These are phyloP conservation scores for Trametes maxima DNA, from an alignment of 768 basidiomycete genomes.

Conservation along the genomic window DNA sequence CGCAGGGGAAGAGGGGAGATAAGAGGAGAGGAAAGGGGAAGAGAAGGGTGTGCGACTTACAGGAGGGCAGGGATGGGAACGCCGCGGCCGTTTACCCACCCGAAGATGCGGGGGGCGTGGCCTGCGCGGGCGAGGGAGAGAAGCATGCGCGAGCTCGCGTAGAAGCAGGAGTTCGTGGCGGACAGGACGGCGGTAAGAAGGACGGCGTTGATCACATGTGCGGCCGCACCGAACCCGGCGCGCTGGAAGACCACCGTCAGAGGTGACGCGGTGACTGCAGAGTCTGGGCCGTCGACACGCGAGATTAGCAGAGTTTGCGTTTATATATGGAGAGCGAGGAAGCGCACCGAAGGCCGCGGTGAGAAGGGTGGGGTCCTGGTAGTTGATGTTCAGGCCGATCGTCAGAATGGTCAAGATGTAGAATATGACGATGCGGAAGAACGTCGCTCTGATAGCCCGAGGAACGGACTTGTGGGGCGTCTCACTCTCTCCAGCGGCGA, in stretches of 20 bases:
- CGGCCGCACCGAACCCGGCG: conserved; percentile 63
- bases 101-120: conserved; percentile 66
- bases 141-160: conserved; percentile 64
- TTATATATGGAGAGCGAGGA: background rate
- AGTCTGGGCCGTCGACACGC: conserved; percentile 33
- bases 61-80: conserved; percentile 61
- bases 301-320: background rate
- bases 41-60: conserved; percentile 17
- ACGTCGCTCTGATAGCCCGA: conserved; percentile 56
- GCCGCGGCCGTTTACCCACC: conserved; percentile 63
- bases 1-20: background rate
- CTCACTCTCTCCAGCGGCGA: conserved; percentile 73
- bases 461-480: conserved; percentile 66
- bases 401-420: conserved; percentile 66
- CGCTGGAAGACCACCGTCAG: conserved; percentile 64
- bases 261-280: conserved; percentile 58
- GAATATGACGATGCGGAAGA: conserved; percentile 66
- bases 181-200: conserved; percentile 67
- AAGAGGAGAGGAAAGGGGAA: background rate
- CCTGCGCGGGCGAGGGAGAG: conserved; percentile 63
- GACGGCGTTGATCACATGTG: conserved; percentile 66
- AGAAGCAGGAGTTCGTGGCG: conserved; percentile 67
- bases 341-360: conserved; percentile 46
- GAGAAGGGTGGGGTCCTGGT: conserved; percentile 54
- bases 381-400: conserved; percentile 68